Conservation (phyloP, 2,329 filamentous ascomycete species). For the Epicoccum nigrum region DNA sequence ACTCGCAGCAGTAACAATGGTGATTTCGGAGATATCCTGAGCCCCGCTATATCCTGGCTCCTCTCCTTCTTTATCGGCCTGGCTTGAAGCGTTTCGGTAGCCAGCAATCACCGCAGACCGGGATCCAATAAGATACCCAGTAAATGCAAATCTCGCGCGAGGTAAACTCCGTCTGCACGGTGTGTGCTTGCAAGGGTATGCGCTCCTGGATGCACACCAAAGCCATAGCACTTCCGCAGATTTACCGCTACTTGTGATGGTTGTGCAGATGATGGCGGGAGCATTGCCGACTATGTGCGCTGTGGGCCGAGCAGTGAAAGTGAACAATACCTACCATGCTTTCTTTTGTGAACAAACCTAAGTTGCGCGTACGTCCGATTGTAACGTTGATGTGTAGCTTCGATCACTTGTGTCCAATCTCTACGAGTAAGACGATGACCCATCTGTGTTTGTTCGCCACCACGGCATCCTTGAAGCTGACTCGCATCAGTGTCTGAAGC, state of each 20-base stretch:
- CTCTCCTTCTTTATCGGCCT: slow-evolving; percentile 9
- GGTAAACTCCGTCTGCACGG: slow-evolving; percentile 2
- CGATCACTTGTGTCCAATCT: too few species aligned
- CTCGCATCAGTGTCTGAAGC: neutral
- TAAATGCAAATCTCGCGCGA: slow-evolving; percentile 16
- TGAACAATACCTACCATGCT: neutral
- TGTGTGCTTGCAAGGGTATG: neutral
- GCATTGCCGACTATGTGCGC: slow-evolving; percentile 3
- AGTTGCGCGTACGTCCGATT: neutral
- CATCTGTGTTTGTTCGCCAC: neutral
- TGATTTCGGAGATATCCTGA: slow-evolving; percentile 2
- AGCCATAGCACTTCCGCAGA: slow-evolving; percentile 14
- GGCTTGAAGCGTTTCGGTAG: slow-evolving; percentile 20
- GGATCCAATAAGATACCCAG: slow-evolving; percentile 30
- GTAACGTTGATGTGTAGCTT: too few species aligned
- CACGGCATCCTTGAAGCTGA: neutral
- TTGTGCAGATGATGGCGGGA: slow-evolving; percentile 20
- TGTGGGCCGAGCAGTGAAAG: neutral
- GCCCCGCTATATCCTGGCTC: slow-evolving; percentile 4
- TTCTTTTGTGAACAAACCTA: neutral
- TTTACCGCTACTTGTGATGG: slow-evolving; percentile 19
- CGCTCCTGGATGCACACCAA: slow-evolving; percentile 10
- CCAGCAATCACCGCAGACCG: slow-evolving; percentile 27
- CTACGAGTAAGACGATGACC: neutral
- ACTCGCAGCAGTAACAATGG: neutral